Evolutionary conservation across 306 rosid genomes (phyloP).

Genomic region (Chamaecrista fasciculata): DNA sequence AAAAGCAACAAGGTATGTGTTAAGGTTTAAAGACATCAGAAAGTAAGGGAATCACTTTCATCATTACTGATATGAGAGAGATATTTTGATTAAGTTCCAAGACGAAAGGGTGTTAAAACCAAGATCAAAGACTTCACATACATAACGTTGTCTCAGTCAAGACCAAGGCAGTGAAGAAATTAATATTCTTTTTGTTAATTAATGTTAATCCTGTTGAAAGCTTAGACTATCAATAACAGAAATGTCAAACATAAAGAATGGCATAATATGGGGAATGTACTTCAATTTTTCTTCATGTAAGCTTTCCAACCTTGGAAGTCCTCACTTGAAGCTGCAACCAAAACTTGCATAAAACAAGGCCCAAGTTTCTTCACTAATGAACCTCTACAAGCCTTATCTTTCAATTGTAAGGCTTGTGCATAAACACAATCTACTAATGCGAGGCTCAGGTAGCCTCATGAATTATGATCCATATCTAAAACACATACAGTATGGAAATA

Average conservation of each 20-base stretch:
- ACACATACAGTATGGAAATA: neutral
- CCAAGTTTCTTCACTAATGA: constrained; percentile 24
- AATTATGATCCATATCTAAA: neutral
- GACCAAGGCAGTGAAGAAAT: constrained; percentile 19
- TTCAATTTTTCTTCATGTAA: neutral
- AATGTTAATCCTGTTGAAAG: constrained; percentile 12
- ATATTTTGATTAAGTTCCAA: constrained; percentile 2
- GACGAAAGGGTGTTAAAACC: neutral
- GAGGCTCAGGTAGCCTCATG: constrained; percentile 15
- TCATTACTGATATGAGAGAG: constrained; percentile 2
- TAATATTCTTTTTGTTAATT: neutral
- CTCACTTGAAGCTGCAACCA: neutral
- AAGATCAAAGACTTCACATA: neutral
- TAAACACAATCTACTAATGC: neutral
- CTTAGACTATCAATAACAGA: neutral
- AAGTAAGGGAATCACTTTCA: constrained; percentile 14
- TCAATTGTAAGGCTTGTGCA: constrained; percentile 1
- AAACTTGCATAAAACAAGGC: constrained; percentile 17
- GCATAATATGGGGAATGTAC: neutral
- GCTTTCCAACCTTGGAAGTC: constrained; percentile 3
- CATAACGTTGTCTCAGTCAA: neutral
- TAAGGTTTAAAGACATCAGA: no score
- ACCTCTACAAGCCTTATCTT: constrained; percentile 7
- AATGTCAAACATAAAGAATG: neutral
- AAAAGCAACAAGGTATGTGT: constrained; percentile 16